phyloP scores from a whole-genome alignment of 2,329 filamentous ascomycete genomes.

The Aphanoascus verrucosus region DNA sequence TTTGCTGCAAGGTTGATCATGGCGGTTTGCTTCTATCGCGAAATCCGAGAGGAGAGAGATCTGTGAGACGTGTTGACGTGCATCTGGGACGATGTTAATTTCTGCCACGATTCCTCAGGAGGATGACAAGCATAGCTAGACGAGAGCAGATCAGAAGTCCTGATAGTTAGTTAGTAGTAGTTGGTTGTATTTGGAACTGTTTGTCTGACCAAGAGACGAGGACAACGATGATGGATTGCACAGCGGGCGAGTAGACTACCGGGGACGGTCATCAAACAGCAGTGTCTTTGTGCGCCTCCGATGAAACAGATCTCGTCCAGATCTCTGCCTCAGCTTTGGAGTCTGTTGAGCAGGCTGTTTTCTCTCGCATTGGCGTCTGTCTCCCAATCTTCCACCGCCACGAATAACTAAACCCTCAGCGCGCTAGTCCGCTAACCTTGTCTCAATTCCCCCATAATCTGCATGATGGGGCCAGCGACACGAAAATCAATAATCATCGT shows the following conservation, averaged over 20 bases:
- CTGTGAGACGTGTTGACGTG: neutral
- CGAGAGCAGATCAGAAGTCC: no score
- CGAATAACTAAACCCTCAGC: neutral
- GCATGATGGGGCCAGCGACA: neutral
- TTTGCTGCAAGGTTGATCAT: neutral
- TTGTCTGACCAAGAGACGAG: neutral
- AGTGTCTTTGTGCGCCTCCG: neutral
- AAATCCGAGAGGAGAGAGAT: neutral
- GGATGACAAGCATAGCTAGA: no score
- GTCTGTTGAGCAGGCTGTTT: neutral
- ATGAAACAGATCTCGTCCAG: neutral
- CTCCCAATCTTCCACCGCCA: slow-evolving; percentile 6
- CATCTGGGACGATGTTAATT: no score
- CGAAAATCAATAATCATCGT: neutral
- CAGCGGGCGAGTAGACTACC: neutral
- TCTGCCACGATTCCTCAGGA: no score
- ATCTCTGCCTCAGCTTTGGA: neutral
- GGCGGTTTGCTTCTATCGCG: neutral
- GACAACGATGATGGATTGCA: neutral
- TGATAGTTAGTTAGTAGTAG: no score
- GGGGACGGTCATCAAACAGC: neutral
- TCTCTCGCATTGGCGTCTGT: neutral
- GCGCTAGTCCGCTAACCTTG: slow-evolving; percentile 5
- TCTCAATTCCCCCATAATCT: slow-evolving; percentile 7
- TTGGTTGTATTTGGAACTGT: neutral